Evolutionary conservation across 495 filamentous ascomycete genomes (phyloP).

Genomic region (Oidiodendron maius): DNA sequence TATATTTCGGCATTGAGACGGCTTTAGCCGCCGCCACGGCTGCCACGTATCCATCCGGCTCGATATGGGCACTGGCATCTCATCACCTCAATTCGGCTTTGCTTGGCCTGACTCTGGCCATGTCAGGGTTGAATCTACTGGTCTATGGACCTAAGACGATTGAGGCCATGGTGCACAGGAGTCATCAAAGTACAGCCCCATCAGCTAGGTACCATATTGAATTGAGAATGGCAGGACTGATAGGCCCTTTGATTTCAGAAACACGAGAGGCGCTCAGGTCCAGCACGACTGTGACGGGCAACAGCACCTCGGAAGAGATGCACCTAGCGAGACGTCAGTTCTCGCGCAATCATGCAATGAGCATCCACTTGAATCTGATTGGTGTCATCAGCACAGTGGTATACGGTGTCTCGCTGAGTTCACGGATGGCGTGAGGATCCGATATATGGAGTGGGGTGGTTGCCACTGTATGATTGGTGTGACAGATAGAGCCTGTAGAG

Average conservation of each 20-base stretch:
- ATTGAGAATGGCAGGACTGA: too few relatives aligned
- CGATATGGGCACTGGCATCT: constrained; percentile 47
- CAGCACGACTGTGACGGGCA: too few relatives aligned
- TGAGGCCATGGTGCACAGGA: constrained; percentile 62
- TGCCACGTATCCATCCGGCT: constrained; percentile 62
- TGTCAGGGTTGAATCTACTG: constrained; percentile 56
- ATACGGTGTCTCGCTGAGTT: constrained; percentile 52
- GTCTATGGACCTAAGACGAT: constrained; percentile 66
- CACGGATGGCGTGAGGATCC: not conserved
- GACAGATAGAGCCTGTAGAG: too few relatives aligned
- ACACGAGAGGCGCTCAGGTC: constrained; percentile 67
- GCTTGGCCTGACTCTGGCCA: constrained; percentile 40
- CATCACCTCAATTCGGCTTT: constrained; percentile 56
- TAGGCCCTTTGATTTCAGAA: constrained; percentile 43
- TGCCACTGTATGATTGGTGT: too few relatives aligned
- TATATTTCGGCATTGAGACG: constrained; percentile 79
- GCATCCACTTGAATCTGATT: constrained; percentile 64
- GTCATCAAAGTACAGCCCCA: constrained; percentile 57
- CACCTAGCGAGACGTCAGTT: constrained; percentile 70
- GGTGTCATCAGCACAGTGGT: constrained; percentile 57
- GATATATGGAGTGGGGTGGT: too few relatives aligned
- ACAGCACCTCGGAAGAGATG: constrained; percentile 59
- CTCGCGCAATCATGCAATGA: constrained; percentile 67
- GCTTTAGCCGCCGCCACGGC: constrained; percentile 64
- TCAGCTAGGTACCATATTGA: too few relatives aligned